Evolutionary conservation across 495 filamentous ascomycete genomes (phyloP).

Genomic region (Echria macrotheca): DNA sequence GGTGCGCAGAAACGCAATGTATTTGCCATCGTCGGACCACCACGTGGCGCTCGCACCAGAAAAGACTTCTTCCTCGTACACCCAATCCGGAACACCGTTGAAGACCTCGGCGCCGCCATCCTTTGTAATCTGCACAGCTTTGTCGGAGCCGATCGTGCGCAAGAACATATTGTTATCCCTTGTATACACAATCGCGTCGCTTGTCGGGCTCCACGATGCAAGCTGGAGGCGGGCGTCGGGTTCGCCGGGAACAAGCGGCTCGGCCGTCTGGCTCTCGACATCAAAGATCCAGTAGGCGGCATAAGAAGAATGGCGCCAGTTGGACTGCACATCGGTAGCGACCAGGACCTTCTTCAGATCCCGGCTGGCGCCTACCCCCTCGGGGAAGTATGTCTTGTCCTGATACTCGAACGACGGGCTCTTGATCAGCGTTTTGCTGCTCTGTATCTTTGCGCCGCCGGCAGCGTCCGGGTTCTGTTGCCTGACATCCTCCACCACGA

Average conservation of each 20-base stretch:
- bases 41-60: constrained; percentile 75
- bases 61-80: constrained; percentile 97
- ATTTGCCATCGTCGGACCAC: constrained; percentile 88
- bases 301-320: constrained; percentile 86
- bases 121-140: constrained; percentile 68
- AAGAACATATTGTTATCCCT: constrained; percentile 83
- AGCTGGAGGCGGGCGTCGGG: constrained; percentile 69
- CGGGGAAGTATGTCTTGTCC: constrained; percentile 45
- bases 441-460: constrained; percentile 28
- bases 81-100: constrained; percentile 98
- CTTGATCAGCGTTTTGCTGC: constrained; percentile 70
- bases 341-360: constrained; percentile 81
- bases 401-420: constrained; percentile 53
- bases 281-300: constrained; percentile 92
- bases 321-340: constrained; percentile 59
- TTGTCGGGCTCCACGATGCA: constrained; percentile 83
- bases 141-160: constrained; percentile 53
- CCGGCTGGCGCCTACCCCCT: constrained; percentile 66
- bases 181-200: constrained; percentile 80
- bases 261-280: constrained; percentile 70
- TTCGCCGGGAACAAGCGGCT: constrained; percentile 69
- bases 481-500: constrained; percentile 84
- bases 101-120: constrained; percentile 85
- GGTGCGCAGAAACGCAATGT: constrained; percentile 83
- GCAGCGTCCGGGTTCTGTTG: constrained; percentile 31